phyloP scores from a whole-genome alignment of 75 land plant genomes.

The Pinus taeda region DNA sequence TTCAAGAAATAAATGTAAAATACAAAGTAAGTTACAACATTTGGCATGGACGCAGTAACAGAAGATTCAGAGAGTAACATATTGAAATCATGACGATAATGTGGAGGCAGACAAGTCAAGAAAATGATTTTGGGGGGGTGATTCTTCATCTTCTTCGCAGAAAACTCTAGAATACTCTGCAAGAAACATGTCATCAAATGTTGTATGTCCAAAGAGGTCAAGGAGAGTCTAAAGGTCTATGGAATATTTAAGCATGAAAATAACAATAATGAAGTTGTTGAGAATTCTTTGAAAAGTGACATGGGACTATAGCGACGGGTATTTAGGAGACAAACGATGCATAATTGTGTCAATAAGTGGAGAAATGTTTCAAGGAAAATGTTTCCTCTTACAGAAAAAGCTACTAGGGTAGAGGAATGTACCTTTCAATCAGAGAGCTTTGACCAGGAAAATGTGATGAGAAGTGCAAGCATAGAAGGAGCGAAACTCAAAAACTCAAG shows the following conservation, averaged over 20 bases:
- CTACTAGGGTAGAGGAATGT: neutral
- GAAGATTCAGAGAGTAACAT: neutral
- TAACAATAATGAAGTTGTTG: neutral
- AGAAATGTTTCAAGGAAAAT: neutral
- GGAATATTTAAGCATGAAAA: neutral
- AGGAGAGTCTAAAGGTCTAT: neutral
- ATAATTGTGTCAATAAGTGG: neutral
- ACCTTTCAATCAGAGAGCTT: neutral
- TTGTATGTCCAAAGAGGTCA: no score
- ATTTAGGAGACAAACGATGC: neutral
- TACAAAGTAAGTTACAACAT: no score
- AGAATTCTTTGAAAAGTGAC: neutral
- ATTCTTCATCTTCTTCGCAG: neutral
- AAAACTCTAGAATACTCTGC: neutral
- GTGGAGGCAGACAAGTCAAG: neutral
- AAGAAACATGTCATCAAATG: neutral
- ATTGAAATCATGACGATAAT: neutral
- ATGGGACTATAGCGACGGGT: neutral
- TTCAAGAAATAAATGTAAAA: no score
- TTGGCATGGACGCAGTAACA: slow-evolving; percentile 9
- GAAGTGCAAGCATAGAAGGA: neutral
- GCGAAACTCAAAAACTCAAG: neutral
- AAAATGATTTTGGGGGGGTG: neutral
- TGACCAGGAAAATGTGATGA: neutral
- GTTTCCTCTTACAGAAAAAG: neutral